Evolutionary conservation across 2,329 filamentous ascomycete genomes (phyloP), one percentile per base, ranked within the genome.

Genomic region (Iodosphaeria phyllophila): DNA sequence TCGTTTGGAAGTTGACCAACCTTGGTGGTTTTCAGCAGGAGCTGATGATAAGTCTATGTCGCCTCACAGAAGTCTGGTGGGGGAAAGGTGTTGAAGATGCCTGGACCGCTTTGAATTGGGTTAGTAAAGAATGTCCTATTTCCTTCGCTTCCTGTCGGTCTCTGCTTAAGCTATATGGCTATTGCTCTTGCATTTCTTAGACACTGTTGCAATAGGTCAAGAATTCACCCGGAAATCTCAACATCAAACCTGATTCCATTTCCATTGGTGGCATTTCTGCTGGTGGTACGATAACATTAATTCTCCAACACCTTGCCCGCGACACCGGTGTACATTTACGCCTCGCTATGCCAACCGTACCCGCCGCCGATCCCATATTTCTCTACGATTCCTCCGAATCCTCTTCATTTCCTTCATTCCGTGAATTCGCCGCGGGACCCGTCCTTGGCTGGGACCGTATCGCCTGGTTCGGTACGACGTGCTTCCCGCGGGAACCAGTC

Each of bases 181-280:
- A 24, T 17, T 24, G n/a, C 17, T 6, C 13, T 9, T 10, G 14
- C 13, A 10, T 19, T 8, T 8, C 11, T 19, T n/a, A 11, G 18
- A 19, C 8, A 8, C 18, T n/a, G 8, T 19, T n/a, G 8, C 12
- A 8, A 15, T 15, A 49, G 45, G 34, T 30, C 17, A 37, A 41
- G n/a, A 29, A 39, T 10, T 37, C 39, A 1, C 35, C 43, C 3
- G 15, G 26, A 1, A 23, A 28, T 4, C 35, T 52, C 25, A 45
- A 46, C 22, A 35, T 50, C 25, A 38, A 41, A 4, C 36, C 41
- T 0, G 31, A 38, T 17, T 51, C 48, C 5, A 22, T 54, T 13
- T 51, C 49, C 3, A 28, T 51, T 13, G 48, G 50, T 15, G 50
- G 50, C 10, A 37, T 54, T 14, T 52, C 50, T 0, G 50, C 50